A percentile compares a stretch with the other conserved stretches of the same genome.
phyloP scores from a whole-genome alignment of 2,329 filamentous ascomycete genomes.

The Orbilia quercus region DNA sequence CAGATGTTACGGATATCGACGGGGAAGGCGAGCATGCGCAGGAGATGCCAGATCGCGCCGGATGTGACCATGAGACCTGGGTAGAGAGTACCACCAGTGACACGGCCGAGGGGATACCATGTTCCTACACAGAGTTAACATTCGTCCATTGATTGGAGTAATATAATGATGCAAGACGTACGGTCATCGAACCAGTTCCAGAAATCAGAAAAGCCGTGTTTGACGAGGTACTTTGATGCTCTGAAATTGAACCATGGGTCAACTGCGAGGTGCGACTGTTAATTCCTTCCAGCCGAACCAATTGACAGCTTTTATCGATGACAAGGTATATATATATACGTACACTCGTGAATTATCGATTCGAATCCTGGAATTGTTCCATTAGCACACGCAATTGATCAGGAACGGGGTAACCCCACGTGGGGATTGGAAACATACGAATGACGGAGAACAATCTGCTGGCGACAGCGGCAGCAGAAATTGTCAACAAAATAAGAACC shows the following conservation, averaged over 20 bases:
- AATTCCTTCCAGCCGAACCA: slow-evolving; percentile 26
- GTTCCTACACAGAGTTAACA: slow-evolving; percentile 70
- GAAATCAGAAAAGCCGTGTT: slow-evolving; percentile 97
- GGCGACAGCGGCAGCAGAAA: slow-evolving; percentile 89
- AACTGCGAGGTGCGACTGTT: slow-evolving; percentile 69
- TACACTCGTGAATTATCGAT: slow-evolving; percentile 99
- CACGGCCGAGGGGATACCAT: slow-evolving; percentile 98
- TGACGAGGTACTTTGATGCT: slow-evolving; percentile 95
- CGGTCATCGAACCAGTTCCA: slow-evolving; percentile 99
- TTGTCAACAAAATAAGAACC: slow-evolving; percentile 87
- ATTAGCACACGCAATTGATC: slow-evolving; percentile 9
- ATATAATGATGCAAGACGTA: slow-evolving; percentile 63
- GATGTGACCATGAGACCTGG: slow-evolving; percentile 99
- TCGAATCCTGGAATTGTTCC: slow-evolving; percentile 79
- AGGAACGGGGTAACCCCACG: slow-evolving; percentile 14
- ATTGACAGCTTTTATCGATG: slow-evolving; percentile 15
- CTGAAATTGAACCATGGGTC: slow-evolving; percentile 99
- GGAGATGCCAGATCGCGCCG: slow-evolving; percentile 92
- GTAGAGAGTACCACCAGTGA: slow-evolving; percentile 98
- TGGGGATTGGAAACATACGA: slow-evolving; percentile 71
- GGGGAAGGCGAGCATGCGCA: slow-evolving; percentile 86
- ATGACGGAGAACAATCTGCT: slow-evolving; percentile 98
- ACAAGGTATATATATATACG: slow-evolving; percentile 64
- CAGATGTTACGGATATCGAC: slow-evolving; percentile 99
- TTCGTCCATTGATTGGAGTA: slow-evolving; percentile 3